Base-by-base conservation (phyloP, 306 rosid species). In the Fragaria iinumae region DNA sequence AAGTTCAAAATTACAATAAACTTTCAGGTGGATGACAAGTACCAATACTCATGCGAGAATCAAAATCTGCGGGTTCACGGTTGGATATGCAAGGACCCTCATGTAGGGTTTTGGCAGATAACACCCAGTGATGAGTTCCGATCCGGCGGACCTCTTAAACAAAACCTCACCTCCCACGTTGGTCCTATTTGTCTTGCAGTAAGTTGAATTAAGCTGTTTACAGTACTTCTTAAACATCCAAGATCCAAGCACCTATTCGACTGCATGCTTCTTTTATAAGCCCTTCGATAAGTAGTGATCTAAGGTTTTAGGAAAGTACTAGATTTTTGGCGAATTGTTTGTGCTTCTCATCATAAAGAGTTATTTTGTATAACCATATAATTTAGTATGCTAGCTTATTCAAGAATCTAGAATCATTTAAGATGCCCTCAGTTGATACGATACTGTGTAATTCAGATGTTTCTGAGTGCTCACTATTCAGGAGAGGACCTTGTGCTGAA, bases 1-100 rank as follows among this genome's bases (percentile, higher is more conserved):
- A 48, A 48, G 18, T 48, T 14, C 5, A 48, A 49, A 49, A 49
- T 16, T 16, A 52, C 20, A 52, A 55, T 11, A 10, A 18, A 16
- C 23, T 29, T 23, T 65, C 29, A 86, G 89, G 89, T 86, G 82
- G 89, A 86, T 69, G 89, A 86, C 69, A 86, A 86, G 59, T 86
- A 86, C 49, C 81, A 86, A 27, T 83, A 86, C 64, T 86, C 89
- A 4, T 73, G 86, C 27, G 86, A 86, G 21, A 86, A 86, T 75
- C 79, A 80, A 80, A 86, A 86, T 21, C 21, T 81, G 44, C 57
- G 47, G 32, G 84, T 86, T n/a, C 87, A 86, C 25, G 89, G 89
- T 3, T 86, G 89, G 89, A 74, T 82, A 43, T 79, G 79, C 77
- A 71, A 29, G 41, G 67, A 76, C 23, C 84, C 86, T 2, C 73